Conservation (phyloP, 108 stramenopile species). For the Conticribra weissflogii region DNA sequence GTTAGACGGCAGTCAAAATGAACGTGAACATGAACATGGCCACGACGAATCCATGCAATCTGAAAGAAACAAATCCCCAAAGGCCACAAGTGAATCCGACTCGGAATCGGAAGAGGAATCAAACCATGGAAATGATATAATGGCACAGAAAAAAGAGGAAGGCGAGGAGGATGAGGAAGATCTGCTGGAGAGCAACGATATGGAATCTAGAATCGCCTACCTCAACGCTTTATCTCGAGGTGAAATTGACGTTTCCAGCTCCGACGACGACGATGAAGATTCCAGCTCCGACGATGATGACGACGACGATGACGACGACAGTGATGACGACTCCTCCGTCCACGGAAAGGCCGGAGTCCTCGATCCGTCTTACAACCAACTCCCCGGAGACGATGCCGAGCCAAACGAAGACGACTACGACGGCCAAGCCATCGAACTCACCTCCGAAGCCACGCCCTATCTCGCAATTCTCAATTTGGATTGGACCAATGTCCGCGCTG, state of each 20-base stretch:
- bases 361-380: conserved; percentile 61
- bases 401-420: conserved; percentile 52
- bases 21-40: too few relatives aligned
- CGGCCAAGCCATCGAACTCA: conserved; percentile 58
- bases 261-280: conserved; percentile 49
- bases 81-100: too few relatives aligned
- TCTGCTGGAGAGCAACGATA: conserved; percentile 51
- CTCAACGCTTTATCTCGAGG: conserved; percentile 93
- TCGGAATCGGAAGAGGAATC: too few relatives aligned
- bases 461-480: conserved; percentile 89
- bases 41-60: too few relatives aligned
- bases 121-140: too few relatives aligned
- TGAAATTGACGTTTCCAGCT: conserved; percentile 77
- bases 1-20: too few relatives aligned
- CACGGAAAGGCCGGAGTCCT: conserved; percentile 70
- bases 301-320: conserved; percentile 43
- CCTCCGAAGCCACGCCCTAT: conserved; percentile 63
- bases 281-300: conserved; percentile 42
- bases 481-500: conserved; percentile 90
- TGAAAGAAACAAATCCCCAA: too few relatives aligned
- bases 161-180: conserved; percentile 14
- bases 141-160: conserved; percentile 17
- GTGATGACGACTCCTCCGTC: conserved; percentile 41
- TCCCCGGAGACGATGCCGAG: conserved; percentile 34
- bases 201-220: conserved; percentile 89